These are phyloP conservation scores for Solanum piurae DNA, from an alignment of 257 asterid species.

Conservation along the genomic window DNA sequence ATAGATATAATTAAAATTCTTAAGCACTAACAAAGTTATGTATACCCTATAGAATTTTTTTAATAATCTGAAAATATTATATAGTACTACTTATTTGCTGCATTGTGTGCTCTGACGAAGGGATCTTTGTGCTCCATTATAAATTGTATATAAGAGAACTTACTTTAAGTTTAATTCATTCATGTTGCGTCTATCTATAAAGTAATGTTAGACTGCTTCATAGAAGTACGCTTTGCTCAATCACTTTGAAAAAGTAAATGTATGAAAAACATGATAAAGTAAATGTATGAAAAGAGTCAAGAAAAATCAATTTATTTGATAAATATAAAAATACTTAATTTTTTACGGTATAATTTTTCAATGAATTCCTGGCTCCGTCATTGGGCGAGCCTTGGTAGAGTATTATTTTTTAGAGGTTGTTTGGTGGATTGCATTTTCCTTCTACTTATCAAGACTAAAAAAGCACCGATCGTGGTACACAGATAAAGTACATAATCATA, in stretches of 20 bases:
- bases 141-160: no score
- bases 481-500: neutral
- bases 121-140: no score
- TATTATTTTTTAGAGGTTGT: neutral
- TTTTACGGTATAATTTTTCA: no score
- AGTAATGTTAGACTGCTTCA: no score
- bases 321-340: no score
- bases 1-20: neutral
- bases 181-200: no score
- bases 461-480: neutral
- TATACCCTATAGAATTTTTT: no score
- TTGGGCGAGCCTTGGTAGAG: rapidly evolving
- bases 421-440: neutral
- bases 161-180: no score
- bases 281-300: no score
- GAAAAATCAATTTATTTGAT: no score
- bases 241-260: neutral
- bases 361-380: rapidly evolving
- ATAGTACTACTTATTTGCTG: neutral
- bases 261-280: no score
- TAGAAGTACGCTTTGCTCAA: neutral
- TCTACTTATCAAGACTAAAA: neutral
- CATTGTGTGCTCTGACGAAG: neutral
- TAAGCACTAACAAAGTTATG: neutral
- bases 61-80: neutral